phyloP scores from a whole-genome alignment of 2,329 filamentous ascomycete genomes.

The Ophiostoma australiae region DNA sequence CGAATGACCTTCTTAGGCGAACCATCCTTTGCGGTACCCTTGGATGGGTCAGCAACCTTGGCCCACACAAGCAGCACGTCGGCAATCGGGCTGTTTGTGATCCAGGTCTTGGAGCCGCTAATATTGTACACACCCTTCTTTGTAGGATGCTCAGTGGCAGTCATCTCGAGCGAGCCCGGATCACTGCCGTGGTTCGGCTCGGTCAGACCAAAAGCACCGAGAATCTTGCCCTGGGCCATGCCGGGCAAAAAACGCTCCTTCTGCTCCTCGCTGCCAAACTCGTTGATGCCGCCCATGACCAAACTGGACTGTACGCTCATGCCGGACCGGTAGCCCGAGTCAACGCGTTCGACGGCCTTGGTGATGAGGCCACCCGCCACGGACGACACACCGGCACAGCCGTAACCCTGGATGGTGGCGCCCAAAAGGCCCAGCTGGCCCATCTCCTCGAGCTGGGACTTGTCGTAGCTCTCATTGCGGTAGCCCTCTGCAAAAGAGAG shows the following conservation, averaged over 20 bases:
- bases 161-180: constrained; percentile 78
- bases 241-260: constrained; percentile 73
- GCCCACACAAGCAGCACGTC: constrained; percentile 85
- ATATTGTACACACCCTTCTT: constrained; percentile 73
- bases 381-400: constrained; percentile 74
- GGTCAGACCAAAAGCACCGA: constrained; percentile 79
- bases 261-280: constrained; percentile 73
- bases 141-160: constrained; percentile 68
- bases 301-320: constrained; percentile 86
- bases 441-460: constrained; percentile 77
- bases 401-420: constrained; percentile 76
- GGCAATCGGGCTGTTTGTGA: constrained; percentile 82
- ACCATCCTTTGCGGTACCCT: constrained; percentile 38
- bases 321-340: constrained; percentile 78
- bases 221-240: constrained; percentile 69
- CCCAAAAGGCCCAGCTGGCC: constrained; percentile 76
- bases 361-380: constrained; percentile 80
- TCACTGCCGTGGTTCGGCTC: constrained; percentile 87
- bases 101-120: constrained; percentile 81
- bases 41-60: constrained; percentile 82
- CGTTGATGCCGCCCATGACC: constrained; percentile 79
- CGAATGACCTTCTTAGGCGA: constrained; percentile 51
- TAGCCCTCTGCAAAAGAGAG: constrained; percentile 39
- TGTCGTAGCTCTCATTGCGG: constrained; percentile 76
- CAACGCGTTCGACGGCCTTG: constrained; percentile 77